These are phyloP conservation scores for Myriosclerotinia duriaeana DNA, from an alignment of 2,329 filamentous ascomycete species.

Conservation along the genomic window DNA sequence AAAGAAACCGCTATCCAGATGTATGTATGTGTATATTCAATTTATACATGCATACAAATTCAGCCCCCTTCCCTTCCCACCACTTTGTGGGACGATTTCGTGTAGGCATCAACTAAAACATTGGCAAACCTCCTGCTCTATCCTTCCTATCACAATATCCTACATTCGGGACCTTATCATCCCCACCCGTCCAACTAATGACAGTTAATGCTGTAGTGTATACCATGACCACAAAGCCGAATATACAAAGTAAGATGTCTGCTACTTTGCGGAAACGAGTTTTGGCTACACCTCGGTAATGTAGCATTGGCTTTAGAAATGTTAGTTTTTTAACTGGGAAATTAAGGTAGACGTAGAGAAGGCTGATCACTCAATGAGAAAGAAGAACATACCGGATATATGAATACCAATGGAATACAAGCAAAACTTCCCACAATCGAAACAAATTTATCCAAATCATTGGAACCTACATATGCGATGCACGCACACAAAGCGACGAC, in stretches of 20 bases:
- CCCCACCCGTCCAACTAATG: slow-evolving; percentile 74
- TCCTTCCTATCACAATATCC: slow-evolving; percentile 60
- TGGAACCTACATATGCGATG: slow-evolving; percentile 89
- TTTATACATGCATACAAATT: slow-evolving; percentile 16
- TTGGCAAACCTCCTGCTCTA: slow-evolving; percentile 16
- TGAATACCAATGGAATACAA: slow-evolving; percentile 94
- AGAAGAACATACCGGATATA: slow-evolving; percentile 78
- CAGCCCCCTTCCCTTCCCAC: neutral
- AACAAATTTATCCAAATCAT: slow-evolving; percentile 96
- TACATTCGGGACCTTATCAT: slow-evolving; percentile 49
- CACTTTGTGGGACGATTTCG: neutral
- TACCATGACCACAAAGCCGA: slow-evolving; percentile 82
- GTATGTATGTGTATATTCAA: slow-evolving; percentile 4
- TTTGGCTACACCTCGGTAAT: slow-evolving; percentile 76
- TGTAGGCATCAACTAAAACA: slow-evolving; percentile 2
- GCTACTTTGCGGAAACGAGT: slow-evolving; percentile 64
- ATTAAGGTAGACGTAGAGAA: neutral
- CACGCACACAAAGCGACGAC: slow-evolving; percentile 82
- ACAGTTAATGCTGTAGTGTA: slow-evolving; percentile 90
- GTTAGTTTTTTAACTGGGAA: slow-evolving; percentile 18
- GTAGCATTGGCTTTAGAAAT: slow-evolving; percentile 72
- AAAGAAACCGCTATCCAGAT: slow-evolving; percentile 2
- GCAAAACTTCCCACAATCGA: slow-evolving; percentile 95
- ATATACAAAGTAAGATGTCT: slow-evolving; percentile 75
- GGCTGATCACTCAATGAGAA: neutral